Base-by-base conservation (phyloP, 345 rosid species). In the Arabis alpina region DNA sequence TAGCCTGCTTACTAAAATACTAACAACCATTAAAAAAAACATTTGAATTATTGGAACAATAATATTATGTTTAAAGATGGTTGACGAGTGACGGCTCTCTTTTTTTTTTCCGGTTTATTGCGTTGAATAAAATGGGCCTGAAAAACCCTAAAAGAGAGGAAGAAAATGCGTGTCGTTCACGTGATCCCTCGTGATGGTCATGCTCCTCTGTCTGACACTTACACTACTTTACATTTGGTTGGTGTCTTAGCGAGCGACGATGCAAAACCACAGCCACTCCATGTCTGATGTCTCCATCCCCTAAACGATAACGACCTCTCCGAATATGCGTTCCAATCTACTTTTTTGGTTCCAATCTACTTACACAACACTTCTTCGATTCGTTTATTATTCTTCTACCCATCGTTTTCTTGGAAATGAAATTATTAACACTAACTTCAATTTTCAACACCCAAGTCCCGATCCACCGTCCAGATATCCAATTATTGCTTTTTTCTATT, bases 141-240 rank as follows among this genome's bases (percentile, higher is more conserved):
- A 43, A 62, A 9, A 70, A 56, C 40, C 30, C 25, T 12, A 44
- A 61, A 57, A 51, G 25, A 19, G 23, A 10, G 64, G 49, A 19
- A 9, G 71, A 64, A 71, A 71, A 68, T 61, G 75, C 64, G 77
- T 70, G 79, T 64, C 6, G 71, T 77, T 74, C 81, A 80, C 81
- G 81, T 80, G 83, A 74, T 66, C 28, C 79, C 75, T 73, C 73
- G 77, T 77, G 84, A 27, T 54, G 64, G 82, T 74, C 92, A 86
- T 86, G 89, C 84, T 90, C 48, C 42, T 81, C 58, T 80, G 70
- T 74, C 66, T 55, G 67, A 40, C 45, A 77, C 82, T 36, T 76
- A 19, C 14, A 10, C 50, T 27, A 55, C 71, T 41, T 57, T 65
- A 4, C 32, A 8, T 69, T 64, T 52, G 52, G 58, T 48, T 48